These are phyloP conservation scores for Lepraria neglecta DNA, from an alignment of 495 filamentous ascomycete genomes.

Conservation along the genomic window DNA sequence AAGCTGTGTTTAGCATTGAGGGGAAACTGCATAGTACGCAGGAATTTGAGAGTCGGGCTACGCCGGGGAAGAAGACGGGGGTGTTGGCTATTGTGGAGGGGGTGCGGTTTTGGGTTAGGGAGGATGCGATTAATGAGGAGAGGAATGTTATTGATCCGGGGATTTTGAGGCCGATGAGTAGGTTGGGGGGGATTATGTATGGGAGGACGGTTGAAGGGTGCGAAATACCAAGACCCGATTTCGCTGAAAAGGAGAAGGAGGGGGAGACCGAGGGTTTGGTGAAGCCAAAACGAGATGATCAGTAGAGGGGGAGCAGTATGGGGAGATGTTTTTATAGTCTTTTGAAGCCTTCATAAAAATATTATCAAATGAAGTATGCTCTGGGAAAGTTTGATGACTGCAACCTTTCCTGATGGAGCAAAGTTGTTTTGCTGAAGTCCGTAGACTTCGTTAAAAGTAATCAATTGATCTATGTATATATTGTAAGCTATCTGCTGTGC, in stretches of 20 bases:
- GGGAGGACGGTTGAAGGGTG: constrained; percentile 60
- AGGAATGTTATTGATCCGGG: constrained; percentile 63
- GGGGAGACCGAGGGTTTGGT: constrained; percentile 41
- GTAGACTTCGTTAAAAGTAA: constrained; percentile 15
- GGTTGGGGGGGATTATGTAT: constrained; percentile 82
- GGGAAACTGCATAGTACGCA: constrained; percentile 64
- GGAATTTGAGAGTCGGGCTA: constrained; percentile 66
- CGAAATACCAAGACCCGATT: constrained; percentile 74
- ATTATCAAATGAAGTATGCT: too few species aligned
- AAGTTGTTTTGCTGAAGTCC: constrained; percentile 11
- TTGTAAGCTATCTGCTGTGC: constrained; percentile 17
- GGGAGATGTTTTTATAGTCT: not conserved
- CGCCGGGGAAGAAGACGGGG: constrained; percentile 64
- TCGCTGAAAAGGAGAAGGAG: constrained; percentile 42
- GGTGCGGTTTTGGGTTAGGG: constrained; percentile 77
- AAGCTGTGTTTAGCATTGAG: constrained; percentile 78
- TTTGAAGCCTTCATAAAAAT: not conserved
- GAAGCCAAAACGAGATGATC: constrained; percentile 37
- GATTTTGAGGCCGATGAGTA: constrained; percentile 65
- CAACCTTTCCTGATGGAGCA: too few species aligned
- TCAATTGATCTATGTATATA: constrained; percentile 22
- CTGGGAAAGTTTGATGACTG: too few species aligned
- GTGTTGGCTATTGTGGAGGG: constrained; percentile 78
- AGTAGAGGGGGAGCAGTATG: constrained; percentile 18
- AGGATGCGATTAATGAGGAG: constrained; percentile 80